phyloP scores from a whole-genome alignment of 1,284 basidiomycete genomes.

The Wallemia mellicola region DNA sequence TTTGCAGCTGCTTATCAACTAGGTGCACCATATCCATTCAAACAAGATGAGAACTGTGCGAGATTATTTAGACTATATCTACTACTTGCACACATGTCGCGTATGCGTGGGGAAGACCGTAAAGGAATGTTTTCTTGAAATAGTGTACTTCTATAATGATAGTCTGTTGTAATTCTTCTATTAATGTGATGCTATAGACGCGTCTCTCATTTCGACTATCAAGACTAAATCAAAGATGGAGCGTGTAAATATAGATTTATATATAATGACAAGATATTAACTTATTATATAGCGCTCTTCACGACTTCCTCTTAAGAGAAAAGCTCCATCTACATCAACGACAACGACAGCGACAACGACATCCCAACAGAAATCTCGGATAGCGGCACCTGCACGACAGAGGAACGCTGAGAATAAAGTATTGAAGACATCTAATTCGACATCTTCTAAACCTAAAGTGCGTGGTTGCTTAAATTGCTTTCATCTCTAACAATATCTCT shows the following conservation, averaged over 20 bases:
- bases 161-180: no score
- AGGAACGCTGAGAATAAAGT: not conserved
- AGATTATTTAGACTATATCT: slow-evolving; percentile 13
- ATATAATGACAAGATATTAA: no score
- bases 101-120: not conserved
- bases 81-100: slow-evolving; percentile 10
- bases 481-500: not conserved
- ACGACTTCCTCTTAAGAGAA: not conserved
- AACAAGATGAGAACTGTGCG: slow-evolving; percentile 14
- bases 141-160: no score
- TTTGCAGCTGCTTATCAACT: slow-evolving; percentile 28
- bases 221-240: not conserved
- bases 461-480: not conserved
- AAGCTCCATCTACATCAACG: not conserved
- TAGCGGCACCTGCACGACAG: not conserved
- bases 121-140: not conserved
- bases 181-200: no score
- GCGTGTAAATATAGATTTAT: not conserved
- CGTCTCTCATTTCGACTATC: not conserved
- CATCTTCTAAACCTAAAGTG: not conserved
- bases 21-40: slow-evolving; percentile 21
- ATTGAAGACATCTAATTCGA: not conserved
- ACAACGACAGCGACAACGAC: not conserved
- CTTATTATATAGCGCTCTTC: not conserved
- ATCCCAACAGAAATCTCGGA: not conserved